Evolutionary conservation across 257 asterid genomes (phyloP), one percentile per base, ranked within the genome.

Genomic region (Catharanthus roseus): DNA sequence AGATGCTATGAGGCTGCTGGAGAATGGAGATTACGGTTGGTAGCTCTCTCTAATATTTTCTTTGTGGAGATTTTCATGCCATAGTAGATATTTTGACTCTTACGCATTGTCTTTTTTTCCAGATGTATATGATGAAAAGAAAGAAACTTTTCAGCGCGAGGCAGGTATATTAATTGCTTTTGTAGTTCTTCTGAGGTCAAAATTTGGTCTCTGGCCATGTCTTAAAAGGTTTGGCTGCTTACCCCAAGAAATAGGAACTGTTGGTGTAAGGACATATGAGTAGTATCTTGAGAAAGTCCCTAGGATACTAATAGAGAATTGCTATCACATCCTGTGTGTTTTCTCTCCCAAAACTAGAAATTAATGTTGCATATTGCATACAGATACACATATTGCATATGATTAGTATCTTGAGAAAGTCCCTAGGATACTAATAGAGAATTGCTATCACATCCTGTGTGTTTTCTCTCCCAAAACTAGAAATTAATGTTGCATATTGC

Each of bases 51-150:
- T 62, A 64, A 29, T 36, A 16, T 16, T 65, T 67, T 60, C 10
- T 21, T 24, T 8, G 31, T 12, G 44, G 72, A 56, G 63, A 67
- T 64, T 74, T 44, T 29, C 24, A 33, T 41, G 44, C 41, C 47
- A 56, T 11, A 41, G 57, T 34, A 51, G 53, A 62, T 47, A 56
- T 31, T 23, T 38, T 72, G 42, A 36, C 49, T 60, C 61, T 68
- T 13, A 68, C 61, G 23, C 51, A 34, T 67, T 67, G 53, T 72
- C 39, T 34, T 29, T 63, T 62, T 19, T 76, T 72, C 64, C 96
- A 93, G 99, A 84, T 82, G 98, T 90, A 66, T 91, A 95, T 77
- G 91, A 95, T 68, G 98, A 95, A 85, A 87, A 84, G 71, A 93
- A 88, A 79, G 99, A 89, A 75, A 85, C 75, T 82, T 95, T 95